A percentile compares a stretch with the other conserved stretches of the same genome.
phyloP scores from a whole-genome alignment of 192 early-diverging fungal species.

The Globomyces pollinis-pini region DNA sequence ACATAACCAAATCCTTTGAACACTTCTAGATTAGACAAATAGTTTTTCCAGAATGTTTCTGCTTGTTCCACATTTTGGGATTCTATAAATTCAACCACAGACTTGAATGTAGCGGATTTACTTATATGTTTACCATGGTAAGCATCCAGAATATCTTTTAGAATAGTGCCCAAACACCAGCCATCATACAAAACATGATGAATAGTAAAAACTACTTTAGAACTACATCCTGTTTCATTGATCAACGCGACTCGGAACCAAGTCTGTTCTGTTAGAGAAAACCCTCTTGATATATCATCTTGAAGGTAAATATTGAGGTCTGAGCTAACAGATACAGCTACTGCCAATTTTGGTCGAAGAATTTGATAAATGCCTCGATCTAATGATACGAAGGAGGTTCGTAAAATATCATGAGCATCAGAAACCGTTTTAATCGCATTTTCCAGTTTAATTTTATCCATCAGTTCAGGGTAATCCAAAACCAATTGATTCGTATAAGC shows the following conservation, averaged over 20 bases:
- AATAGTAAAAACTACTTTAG: conserved; percentile 11
- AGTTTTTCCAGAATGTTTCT: neutral
- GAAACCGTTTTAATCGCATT: neutral
- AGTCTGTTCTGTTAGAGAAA: neutral
- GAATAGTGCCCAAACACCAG: conserved; percentile 8
- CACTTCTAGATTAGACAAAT: neutral
- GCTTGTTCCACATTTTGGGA: neutral
- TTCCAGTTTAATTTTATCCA: neutral
- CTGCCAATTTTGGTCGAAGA: neutral
- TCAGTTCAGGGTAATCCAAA: neutral
- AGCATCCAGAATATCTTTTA: conserved; percentile 10
- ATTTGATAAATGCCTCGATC: conserved; percentile 2
- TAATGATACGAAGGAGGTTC: conserved; percentile 3
- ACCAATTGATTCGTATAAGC: neutral
- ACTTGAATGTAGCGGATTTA: neutral
- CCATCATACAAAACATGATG: neutral
- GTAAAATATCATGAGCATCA: neutral
- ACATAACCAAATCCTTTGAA: neutral
- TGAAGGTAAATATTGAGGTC: no score
- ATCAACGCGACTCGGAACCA: neutral
- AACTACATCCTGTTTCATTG: neutral
- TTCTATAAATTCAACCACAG: neutral
- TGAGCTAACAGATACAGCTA: neutral
- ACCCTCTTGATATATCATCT: neutral
- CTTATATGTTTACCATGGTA: neutral